Conservation (phyloP, 768 basidiomycete species). For the Trametes gibbosa region DNA sequence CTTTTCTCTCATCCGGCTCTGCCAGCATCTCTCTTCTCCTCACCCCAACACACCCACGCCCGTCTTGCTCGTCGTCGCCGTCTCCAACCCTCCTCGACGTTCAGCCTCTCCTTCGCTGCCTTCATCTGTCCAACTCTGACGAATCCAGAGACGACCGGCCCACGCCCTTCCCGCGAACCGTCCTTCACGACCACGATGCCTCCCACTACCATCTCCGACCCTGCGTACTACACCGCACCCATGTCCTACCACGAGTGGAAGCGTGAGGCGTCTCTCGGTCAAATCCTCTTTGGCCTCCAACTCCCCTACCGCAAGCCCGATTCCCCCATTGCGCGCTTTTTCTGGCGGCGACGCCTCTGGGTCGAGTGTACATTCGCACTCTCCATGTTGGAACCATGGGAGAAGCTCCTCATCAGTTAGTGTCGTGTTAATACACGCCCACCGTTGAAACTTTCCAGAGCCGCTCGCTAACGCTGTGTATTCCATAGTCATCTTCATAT, state of each 20-base stretch:
- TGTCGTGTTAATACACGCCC: slow-evolving; percentile 7
- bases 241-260: slow-evolving; percentile 26
- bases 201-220: not conserved
- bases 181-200: not conserved
- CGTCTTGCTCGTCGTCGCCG: too few species aligned
- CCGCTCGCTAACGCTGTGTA: not conserved
- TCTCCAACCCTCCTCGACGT: too few species aligned
- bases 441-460: not conserved
- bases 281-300: slow-evolving; percentile 24
- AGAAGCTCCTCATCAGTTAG: slow-evolving; percentile 58
- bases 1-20: too few species aligned
- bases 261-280: slow-evolving; percentile 17
- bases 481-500: slow-evolving; percentile 39
- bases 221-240: slow-evolving; percentile 12
- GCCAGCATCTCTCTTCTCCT: too few species aligned
- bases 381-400: slow-evolving; percentile 65
- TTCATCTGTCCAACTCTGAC: not conserved
- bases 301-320: slow-evolving; percentile 26
- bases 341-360: slow-evolving; percentile 53
- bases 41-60: too few species aligned
- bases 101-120: too few species aligned
- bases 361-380: slow-evolving; percentile 62
- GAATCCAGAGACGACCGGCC: too few species aligned
- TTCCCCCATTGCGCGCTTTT: slow-evolving; percentile 19
- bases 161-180: not conserved